phyloP scores from a whole-genome alignment of 768 basidiomycete genomes.

The Mycena crocata region DNA sequence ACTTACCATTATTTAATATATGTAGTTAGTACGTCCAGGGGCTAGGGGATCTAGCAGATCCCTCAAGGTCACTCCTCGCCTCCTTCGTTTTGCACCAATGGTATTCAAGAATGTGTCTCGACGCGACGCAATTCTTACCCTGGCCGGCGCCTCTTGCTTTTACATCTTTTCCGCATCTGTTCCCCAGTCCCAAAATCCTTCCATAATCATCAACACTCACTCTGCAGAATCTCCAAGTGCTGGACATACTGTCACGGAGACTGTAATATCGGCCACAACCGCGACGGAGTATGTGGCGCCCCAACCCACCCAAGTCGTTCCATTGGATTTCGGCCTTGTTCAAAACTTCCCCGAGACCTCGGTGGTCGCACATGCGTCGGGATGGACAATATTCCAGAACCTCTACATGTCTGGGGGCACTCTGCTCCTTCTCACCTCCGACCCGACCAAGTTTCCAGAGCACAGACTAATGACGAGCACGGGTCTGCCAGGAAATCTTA shows the following conservation, averaged over 20 bases:
- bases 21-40: too few relatives aligned
- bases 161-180: conserved; percentile 55
- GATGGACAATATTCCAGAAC: conserved; percentile 88
- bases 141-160: conserved; percentile 59
- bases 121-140: conserved; percentile 59
- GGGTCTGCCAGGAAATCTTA: conserved; percentile 59
- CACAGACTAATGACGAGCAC: conserved; percentile 62
- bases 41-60: too few relatives aligned
- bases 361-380: conserved; percentile 74
- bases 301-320: conserved; percentile 9
- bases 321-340: conserved; percentile 29
- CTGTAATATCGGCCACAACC: conserved; percentile 16
- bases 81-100: background rate
- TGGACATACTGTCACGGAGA: conserved; percentile 17
- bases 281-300: background rate
- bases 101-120: conserved; percentile 48
- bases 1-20: too few relatives aligned
- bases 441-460: conserved; percentile 40
- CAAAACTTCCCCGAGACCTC: conserved; percentile 61
- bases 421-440: conserved; percentile 24
- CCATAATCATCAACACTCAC: conserved; percentile 42
- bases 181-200: conserved; percentile 25
- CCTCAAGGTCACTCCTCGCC: too few relatives aligned
- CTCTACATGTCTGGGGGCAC: conserved; percentile 60
- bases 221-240: background rate